Conservation (phyloP, 2,329 filamentous ascomycete genomes). For the Xylariaceae sp. region DNA sequence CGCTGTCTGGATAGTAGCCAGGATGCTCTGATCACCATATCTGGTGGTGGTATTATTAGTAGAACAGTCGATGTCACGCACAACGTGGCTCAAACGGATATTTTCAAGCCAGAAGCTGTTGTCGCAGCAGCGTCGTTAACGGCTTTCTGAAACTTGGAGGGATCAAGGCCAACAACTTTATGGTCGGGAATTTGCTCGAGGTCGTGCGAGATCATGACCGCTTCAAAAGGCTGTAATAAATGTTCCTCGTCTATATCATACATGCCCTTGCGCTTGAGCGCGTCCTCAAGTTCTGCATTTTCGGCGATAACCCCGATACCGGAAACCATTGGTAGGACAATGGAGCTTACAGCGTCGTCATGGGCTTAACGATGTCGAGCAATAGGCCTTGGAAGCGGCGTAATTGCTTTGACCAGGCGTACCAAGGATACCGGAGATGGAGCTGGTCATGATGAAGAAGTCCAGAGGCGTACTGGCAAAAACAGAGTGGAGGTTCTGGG, state of each 20-base stretch:
- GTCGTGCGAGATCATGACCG: constrained; percentile 7
- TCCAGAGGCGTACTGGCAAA: constrained; percentile 17
- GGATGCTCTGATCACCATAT: constrained; percentile 19
- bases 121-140: constrained; percentile 9
- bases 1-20: constrained; percentile 19
- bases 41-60: neutral
- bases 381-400: constrained; percentile 25
- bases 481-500: constrained; percentile 17
- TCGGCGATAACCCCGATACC: constrained; percentile 30
- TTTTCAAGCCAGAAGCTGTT: constrained; percentile 36
- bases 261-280: constrained; percentile 32
- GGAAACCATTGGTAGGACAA: constrained; percentile 28
- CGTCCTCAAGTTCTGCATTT: constrained; percentile 25
- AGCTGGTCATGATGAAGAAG: constrained; percentile 33
- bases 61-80: constrained; percentile 19
- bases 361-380: constrained; percentile 15
- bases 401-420: constrained; percentile 28
- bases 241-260: constrained; percentile 37
- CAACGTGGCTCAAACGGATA: constrained; percentile 23
- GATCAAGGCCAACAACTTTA: constrained; percentile 34
- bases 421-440: constrained; percentile 26
- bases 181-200: neutral
- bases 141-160: constrained; percentile 19
- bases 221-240: constrained; percentile 31
- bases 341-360: constrained; percentile 4